phyloP scores from a whole-genome alignment of 208 protist species.

The Herpetomonas tarakana region DNA sequence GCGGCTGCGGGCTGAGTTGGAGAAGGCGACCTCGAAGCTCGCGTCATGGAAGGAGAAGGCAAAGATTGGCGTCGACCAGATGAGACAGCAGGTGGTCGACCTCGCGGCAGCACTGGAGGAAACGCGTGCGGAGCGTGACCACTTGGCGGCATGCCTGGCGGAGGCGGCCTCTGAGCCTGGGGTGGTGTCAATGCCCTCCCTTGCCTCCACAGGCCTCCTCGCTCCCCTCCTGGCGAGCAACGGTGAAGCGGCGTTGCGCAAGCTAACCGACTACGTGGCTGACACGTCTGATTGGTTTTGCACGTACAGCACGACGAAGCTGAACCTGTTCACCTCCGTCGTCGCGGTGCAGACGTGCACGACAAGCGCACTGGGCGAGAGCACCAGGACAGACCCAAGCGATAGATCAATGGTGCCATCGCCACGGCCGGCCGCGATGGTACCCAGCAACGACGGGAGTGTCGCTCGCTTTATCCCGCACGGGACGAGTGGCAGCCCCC shows the following conservation, averaged over 20 bases:
- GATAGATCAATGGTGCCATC: no score
- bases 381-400: no score
- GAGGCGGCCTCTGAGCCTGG: no score
- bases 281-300: not conserved
- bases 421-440: no score
- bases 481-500: not conserved
- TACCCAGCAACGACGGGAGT: no score
- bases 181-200: no score
- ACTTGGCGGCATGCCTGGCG: not conserved
- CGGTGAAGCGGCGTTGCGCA: not conserved
- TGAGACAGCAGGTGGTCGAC: constrained; percentile 56
- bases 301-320: not conserved
- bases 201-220: no score
- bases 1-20: constrained; percentile 44
- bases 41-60: constrained; percentile 71
- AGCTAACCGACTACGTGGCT: not conserved
- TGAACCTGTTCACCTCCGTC: not conserved
- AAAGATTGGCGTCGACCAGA: constrained; percentile 66
- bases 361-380: not conserved
- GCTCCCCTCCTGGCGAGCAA: no score
- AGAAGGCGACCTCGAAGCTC: constrained; percentile 57
- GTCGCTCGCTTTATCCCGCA: not conserved
- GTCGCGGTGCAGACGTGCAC: not conserved
- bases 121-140: constrained; percentile 8
- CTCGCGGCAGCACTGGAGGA: constrained; percentile 36